Base-by-base conservation (phyloP, 257 asterid genomes). In the Mitragyna speciosa region DNA sequence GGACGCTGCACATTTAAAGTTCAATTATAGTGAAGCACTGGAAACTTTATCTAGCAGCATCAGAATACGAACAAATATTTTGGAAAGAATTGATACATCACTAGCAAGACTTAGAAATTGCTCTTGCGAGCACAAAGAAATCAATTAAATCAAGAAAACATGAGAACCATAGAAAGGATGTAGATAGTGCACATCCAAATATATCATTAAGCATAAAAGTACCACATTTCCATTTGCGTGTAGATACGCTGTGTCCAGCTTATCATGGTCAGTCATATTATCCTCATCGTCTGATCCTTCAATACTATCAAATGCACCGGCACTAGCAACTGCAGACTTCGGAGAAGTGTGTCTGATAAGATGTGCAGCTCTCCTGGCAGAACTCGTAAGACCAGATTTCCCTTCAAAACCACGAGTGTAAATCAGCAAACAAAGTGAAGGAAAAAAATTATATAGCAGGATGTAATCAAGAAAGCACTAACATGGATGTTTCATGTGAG, bases 211-310 rank as follows among this genome's bases (percentile, higher is more conserved):
- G 64, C 20, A 65, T 31, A 5, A 31, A 79, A 88, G 87, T 85
- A 93, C 99, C 84, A 70, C 90, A 87, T 88, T 81, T 77, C 96
- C 97, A 73, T 93, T 95, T 64, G 92, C 85, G 67, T 90, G 92
- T 78, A 93, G 83, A 87, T 92, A 95, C 33, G 87, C 51, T 31
- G 86, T 30, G 65, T 91, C 97, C 39, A 91, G 85, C 79, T 87
- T 84, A 82, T 90, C 73, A 80, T 65, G 51, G 79, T 90, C 97
- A 7, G 87, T 75, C 87, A 91, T 51, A 76, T 82, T 83, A 77
- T 95, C 99, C 83, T 95, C 99, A 15, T 93, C 99, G 48, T 95
- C 98, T 67, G 99, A 93, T 79, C 90, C 98, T 89, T 93, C 98
- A 66, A 92, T 82, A 77, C 97, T 93, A 82, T 95, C 99, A 87